phyloP scores from a whole-genome alignment of 2,329 filamentous ascomycete genomes.

The Ceratocystiopsis brevicomis region DNA sequence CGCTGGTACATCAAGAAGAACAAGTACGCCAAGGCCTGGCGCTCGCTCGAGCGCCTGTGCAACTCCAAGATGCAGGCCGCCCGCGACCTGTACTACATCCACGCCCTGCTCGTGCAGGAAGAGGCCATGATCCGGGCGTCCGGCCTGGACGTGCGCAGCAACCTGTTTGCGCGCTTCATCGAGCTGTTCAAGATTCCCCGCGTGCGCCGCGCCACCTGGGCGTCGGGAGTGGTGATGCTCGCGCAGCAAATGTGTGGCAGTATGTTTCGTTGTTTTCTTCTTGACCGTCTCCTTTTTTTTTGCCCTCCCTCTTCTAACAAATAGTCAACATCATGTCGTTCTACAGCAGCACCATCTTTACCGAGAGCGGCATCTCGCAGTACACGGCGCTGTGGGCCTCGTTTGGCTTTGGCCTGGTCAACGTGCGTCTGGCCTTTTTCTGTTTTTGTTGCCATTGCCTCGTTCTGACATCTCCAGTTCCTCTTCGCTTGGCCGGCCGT shows the following conservation, averaged over 20 bases:
- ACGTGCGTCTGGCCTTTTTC: conserved; percentile 13
- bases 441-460: not conserved
- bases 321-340: conserved; percentile 58
- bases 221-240: conserved; percentile 65
- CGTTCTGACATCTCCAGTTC: not conserved
- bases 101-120: conserved; percentile 45
- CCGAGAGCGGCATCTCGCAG: conserved; percentile 33
- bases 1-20: conserved; percentile 51
- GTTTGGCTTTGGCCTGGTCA: conserved; percentile 45
- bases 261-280: not conserved
- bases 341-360: conserved; percentile 48
- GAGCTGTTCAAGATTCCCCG: conserved; percentile 53
- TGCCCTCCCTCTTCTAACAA: not conserved
- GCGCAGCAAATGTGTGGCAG: conserved; percentile 48
- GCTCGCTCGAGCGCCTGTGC: conserved; percentile 31
- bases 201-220: conserved; percentile 52
- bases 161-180: conserved; percentile 41
- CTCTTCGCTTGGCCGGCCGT: conserved; percentile 45
- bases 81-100: conserved; percentile 44
- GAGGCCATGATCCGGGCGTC: conserved; percentile 20
- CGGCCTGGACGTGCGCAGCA: conserved; percentile 20
- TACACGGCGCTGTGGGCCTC: conserved; percentile 41
- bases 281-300: not conserved
- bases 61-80: conserved; percentile 37
- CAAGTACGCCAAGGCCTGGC: conserved; percentile 40